Base-by-base conservation (phyloP, 192 early-diverging fungal species). In the Phycomyces nitens region DNA sequence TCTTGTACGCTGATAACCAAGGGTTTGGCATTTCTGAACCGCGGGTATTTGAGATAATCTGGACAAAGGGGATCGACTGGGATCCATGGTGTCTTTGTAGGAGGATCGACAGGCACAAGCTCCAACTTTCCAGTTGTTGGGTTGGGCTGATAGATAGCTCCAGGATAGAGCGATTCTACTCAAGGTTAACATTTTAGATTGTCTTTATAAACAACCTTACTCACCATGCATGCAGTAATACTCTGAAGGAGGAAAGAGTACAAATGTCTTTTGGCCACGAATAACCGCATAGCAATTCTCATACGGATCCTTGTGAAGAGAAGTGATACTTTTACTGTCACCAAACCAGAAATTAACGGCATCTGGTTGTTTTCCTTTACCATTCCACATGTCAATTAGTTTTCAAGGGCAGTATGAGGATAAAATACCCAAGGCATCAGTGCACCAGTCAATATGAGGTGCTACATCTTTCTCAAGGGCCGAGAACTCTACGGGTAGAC, bases 281-380 rank as follows among this genome's bases (percentile, higher is more conserved):
- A 82, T 62, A 5, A 79, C 80, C n/a, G 72, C 77, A 65, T 82
- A 82, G 10, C 74, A 77, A 52, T 82, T 82, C 52, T 82, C 80
- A 41, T 82, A 82, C 39, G 77, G 80, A 62, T 81, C 80, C 59
- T 79, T 82, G 27, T 82, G 80, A n/a, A 82, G 51, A 0, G 74
- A 77, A 0, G 80, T 82, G 0, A 60, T 66, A 18, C 80, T 82
- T 20, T 62, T 39, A 24, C 72, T 68, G 40, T 78, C 72, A 4
- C 80, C 80, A 57, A 77, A 82, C 80, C 80, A 82, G 55, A 82
- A 82, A 57, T 82, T 82, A 49, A 82, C 70, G 9, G 80, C 80
- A 34, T 82, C 80, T 0, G 80, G 80, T 10, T 52, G 18, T 38
- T 59, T 61, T 2, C 65, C 65, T 67, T 22, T 20, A 38, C 12